These are phyloP conservation scores for Gaultheria prostrata DNA, from an alignment of 148 eudicot species.

Conservation along the genomic window DNA sequence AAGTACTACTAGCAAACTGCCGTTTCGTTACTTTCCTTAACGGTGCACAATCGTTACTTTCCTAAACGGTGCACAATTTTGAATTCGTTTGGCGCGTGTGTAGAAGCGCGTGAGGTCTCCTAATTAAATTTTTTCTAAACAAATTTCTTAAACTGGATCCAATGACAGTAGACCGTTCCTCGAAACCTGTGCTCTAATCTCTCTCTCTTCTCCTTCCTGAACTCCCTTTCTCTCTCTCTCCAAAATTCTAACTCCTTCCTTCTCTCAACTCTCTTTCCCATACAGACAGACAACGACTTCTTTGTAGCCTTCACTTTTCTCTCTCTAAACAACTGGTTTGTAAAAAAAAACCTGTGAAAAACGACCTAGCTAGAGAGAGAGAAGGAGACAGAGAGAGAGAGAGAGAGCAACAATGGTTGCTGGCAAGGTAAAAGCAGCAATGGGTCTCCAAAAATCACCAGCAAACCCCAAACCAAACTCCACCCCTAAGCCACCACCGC, in stretches of 20 bases:
- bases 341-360: neutral
- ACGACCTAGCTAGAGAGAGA: neutral
- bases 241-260: neutral
- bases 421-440: conserved; percentile 66
- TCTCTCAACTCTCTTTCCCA: neutral
- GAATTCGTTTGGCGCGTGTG: conserved; percentile 5
- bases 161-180: conserved; percentile 53
- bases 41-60: neutral
- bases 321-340: neutral
- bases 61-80: neutral
- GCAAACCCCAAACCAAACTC: conserved; percentile 25
- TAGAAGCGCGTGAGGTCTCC: conserved; percentile 2
- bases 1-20: neutral
- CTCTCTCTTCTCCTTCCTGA: neutral
- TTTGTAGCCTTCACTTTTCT: neutral
- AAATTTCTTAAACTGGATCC: conserved; percentile 11
- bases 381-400: neutral
- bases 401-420: conserved; percentile 55
- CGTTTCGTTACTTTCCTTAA: neutral
- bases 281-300: no score
- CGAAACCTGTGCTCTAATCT: conserved; percentile 30
- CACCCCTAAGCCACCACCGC: conserved; percentile 27
- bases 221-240: neutral
- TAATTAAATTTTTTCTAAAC: neutral
- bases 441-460: conserved; percentile 60